Evolutionary conservation across 768 basidiomycete genomes (phyloP).

Genomic region (Ramaria sp.): DNA sequence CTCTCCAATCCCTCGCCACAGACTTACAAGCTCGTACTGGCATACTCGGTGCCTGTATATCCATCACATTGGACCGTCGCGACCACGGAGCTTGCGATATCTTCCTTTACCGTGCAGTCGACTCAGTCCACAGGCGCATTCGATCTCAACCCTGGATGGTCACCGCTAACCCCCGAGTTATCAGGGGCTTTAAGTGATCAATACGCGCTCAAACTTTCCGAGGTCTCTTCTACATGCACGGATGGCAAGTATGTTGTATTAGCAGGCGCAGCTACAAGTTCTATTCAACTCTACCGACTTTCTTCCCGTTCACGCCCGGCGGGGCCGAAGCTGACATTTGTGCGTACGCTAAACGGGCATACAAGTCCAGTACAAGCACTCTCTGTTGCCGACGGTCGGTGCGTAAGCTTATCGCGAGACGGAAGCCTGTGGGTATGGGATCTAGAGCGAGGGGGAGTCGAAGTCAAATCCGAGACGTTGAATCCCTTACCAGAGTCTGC

Average conservation of each 20-base stretch:
- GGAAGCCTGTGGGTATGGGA: conserved; percentile 85
- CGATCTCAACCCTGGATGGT: conserved; percentile 61
- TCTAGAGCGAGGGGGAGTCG: conserved; percentile 44
- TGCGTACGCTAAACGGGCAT: conserved; percentile 63
- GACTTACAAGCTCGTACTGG: conserved; percentile 62
- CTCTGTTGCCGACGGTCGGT: conserved; percentile 71
- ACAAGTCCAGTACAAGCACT: conserved; percentile 54
- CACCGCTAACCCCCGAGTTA: conserved; percentile 31
- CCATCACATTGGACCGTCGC: conserved; percentile 74
- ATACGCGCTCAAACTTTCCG: conserved; percentile 63
- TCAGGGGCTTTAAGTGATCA: conserved; percentile 57
- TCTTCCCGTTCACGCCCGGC: conserved; percentile 33
- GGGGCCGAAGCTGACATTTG: conserved; percentile 55
- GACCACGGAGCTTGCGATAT: conserved; percentile 65
- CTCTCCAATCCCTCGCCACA: conserved; percentile 48
- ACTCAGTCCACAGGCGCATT: conserved; percentile 59
- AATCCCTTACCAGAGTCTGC: background rate
- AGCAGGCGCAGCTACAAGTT: conserved; percentile 25
- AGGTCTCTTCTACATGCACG: conserved; percentile 65
- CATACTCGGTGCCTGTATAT: conserved; percentile 69
- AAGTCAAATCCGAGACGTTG: conserved; percentile 16
- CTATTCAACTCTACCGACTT: conserved; percentile 65
- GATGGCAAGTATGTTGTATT: conserved; percentile 82
- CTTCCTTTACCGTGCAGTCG: conserved; percentile 38
- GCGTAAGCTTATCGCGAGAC: conserved; percentile 61